These are phyloP conservation scores for Hypoxylon lienhwacheense DNA, from an alignment of 495 filamentous ascomycete genomes.

Conservation along the genomic window DNA sequence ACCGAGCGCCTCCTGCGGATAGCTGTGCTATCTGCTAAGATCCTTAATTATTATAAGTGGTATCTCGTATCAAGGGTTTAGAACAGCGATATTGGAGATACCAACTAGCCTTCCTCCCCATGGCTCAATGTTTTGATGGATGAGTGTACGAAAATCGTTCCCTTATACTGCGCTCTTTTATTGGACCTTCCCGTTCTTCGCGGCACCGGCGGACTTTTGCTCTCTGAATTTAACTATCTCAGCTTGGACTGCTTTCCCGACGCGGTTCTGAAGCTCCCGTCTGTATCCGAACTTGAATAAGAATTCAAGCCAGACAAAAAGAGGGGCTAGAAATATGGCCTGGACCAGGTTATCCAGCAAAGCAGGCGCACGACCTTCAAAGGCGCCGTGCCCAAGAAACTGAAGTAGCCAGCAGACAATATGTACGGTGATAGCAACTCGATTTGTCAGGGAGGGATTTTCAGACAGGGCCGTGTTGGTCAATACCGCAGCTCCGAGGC, in stretches of 20 bases:
- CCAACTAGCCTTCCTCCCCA: conserved; percentile 10
- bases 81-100: background rate
- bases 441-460: conserved; percentile 67
- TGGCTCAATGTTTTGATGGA: too few species aligned
- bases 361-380: conserved; percentile 85
- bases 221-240: conserved; percentile 63
- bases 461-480: conserved; percentile 71
- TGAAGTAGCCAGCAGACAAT: conserved; percentile 81
- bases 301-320: conserved; percentile 97
- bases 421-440: conserved; percentile 67
- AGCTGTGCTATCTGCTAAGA: background rate
- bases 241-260: conserved; percentile 71
- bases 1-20: background rate
- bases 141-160: background rate
- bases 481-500: conserved; percentile 71
- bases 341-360: conserved; percentile 88
- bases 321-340: conserved; percentile 90
- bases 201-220: conserved; percentile 37
- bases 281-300: conserved; percentile 91
- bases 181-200: conserved; percentile 44
- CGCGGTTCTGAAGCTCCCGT: conserved; percentile 76
- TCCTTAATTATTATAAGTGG: conserved; percentile 1
- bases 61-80: conserved; percentile 2
- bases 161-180: conserved; percentile 5
- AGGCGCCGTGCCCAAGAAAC: conserved; percentile 89